Conservation (phyloP, 305 asterid species). For the Solanum hybrid region DNA sequence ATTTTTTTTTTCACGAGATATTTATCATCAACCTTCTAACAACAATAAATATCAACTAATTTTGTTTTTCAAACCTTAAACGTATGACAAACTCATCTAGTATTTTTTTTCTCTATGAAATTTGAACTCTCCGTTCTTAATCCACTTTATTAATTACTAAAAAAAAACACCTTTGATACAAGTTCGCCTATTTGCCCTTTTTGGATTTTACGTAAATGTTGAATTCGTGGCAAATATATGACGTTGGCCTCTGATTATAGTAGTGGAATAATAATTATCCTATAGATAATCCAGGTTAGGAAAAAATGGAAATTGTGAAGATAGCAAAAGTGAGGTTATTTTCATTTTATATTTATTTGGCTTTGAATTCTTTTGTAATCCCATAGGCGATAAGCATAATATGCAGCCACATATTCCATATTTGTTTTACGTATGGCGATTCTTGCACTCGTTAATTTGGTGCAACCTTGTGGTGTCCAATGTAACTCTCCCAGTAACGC, state of each 20-base stretch:
- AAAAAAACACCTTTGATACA: not conserved
- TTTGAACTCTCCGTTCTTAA: not conserved
- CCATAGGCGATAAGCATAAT: not conserved
- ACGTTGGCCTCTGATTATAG: not conserved
- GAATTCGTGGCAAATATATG: not conserved
- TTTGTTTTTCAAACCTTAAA: no score
- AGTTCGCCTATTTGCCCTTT: not conserved
- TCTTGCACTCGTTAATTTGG: not conserved
- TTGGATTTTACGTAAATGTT: not conserved
- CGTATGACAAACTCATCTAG: no score
- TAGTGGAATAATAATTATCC: not conserved
- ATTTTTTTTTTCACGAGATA: no score
- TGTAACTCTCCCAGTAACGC: not conserved
- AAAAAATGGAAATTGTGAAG: not conserved
- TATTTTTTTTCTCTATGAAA: not conserved
- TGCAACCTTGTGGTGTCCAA: not conserved
- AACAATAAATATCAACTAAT: no score
- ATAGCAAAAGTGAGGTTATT: not conserved
- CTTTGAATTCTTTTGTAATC: not conserved
- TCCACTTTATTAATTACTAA: no score
- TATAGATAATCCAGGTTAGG: not conserved
- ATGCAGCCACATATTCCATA: no score
- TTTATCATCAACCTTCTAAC: no score
- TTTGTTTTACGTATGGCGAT: no score
- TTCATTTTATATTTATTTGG: not conserved